Evolutionary conservation across 2,329 filamentous ascomycete species (phyloP), one percentile per base, ranked within the genome.

Genomic region (Pezicula carpinea): DNA sequence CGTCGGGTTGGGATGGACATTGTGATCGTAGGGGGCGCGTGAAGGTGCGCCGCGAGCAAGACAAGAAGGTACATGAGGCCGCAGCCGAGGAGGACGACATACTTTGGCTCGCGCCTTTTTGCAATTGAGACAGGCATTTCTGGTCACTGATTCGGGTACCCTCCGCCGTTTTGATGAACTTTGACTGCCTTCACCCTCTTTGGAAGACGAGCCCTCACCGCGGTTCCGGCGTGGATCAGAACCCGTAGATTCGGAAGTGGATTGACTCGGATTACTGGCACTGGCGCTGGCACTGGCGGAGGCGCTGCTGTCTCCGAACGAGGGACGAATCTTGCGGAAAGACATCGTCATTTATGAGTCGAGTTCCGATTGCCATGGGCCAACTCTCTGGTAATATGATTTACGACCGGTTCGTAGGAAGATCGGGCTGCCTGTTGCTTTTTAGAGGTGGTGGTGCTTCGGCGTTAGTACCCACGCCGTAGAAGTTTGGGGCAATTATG

Each of bases 91-190:
- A 44, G 19, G 34, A 48, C n/a, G 3, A 53, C 57, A 46, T 48
- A 66, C 64, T 56, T 66, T 66, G 21, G 63, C 57, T 48, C 63
- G 56, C 15, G 63, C 62, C 41, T 64, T 64, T 46, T 64, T 66
- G 49, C 64, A 66, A 23, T 59, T 63, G 13, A 58, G 47, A 46
- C 64, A 66, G n/a, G 64, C 64, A 57, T 65, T 66, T 14, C 56
- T 55, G 41, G 63, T 65, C 1, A 65, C 58, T 6, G 54, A 60
- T 17, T 61, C 60, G n/a, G 62, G 62, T 8, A 61, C 60, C 47
- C 60, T 53, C 48, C 64, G 54, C 44, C 56, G 57, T 52, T 62
- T 63, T 17, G 57, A 54, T 18, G 50, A 53, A 38, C 50, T 46
- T 38, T 19, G 26, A 36, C 41, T 52, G 18, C 46, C 44, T 15